A percentile compares a stretch with the other conserved stretches of the same genome.
Evolutionary conservation across 2,329 filamentous ascomycete genomes (phyloP).

Genomic region (Cordyceps militaris): DNA sequence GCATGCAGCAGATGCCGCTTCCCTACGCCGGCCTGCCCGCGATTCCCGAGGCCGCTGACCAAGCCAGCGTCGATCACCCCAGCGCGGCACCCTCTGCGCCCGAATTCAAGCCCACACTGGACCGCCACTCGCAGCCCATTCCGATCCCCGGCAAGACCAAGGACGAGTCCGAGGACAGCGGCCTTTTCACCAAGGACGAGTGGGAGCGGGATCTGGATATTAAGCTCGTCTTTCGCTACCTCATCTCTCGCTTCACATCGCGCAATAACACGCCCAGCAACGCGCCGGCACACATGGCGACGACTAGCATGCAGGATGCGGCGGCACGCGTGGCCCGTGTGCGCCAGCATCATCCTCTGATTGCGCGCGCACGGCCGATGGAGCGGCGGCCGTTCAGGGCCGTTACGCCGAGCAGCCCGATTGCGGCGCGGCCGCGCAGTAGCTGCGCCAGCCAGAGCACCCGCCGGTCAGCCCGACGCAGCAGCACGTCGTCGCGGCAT

Average conservation of each 20-base stretch:
- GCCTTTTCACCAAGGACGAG: conserved; percentile 61
- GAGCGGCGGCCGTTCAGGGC: conserved; percentile 53
- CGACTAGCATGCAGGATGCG: conserved; percentile 52
- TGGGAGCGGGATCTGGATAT: conserved; percentile 93
- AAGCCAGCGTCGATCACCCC: conserved; percentile 17
- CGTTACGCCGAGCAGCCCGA: conserved; percentile 40
- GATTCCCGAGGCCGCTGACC: conserved; percentile 45
- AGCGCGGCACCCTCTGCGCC: conserved; percentile 20
- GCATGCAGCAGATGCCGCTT: conserved; percentile 55
- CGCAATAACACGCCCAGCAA: conserved; percentile 31
- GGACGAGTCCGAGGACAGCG: conserved; percentile 20
- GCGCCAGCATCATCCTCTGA: conserved; percentile 80
- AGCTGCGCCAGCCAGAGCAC: conserved; percentile 88
- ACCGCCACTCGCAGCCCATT: conserved; percentile 29
- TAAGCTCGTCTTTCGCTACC: conserved; percentile 83
- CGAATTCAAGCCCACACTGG: conserved; percentile 44
- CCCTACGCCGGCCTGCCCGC: conserved; percentile 74
- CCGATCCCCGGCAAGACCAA: conserved; percentile 25
- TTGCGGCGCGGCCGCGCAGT: conserved; percentile 42
- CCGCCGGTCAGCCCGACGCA: conserved; percentile 60
- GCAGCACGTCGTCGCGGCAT: conserved; percentile 67
- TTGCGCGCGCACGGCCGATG: conserved; percentile 47
- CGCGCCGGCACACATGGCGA: conserved; percentile 32
- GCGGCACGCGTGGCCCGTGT: conserved; percentile 77
- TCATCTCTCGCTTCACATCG: conserved; percentile 66